Percentiles rank a stretch among this genome's conserved stretches.
These are phyloP conservation scores for Pachysolen tannophilus DNA, from an alignment of 805 yeast species.

Conservation along the genomic window DNA sequence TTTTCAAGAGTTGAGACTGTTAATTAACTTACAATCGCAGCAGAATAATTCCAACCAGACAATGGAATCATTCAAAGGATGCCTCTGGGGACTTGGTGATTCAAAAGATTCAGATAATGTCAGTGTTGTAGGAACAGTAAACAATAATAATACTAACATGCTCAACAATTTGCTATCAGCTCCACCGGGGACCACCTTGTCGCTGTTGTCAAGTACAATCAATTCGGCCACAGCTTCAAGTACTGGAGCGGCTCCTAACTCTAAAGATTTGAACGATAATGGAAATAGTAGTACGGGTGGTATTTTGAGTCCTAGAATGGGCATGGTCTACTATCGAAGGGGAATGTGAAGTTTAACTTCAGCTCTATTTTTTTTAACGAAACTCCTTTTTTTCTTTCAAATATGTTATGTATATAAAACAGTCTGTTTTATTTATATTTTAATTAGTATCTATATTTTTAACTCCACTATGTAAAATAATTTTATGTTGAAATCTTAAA, in stretches of 20 bases:
- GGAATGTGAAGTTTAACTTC: no score
- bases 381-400: no score
- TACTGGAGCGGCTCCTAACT: not conserved
- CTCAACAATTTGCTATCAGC: no score
- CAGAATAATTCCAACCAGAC: not conserved
- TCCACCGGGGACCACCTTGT: not conserved
- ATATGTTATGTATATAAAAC: no score
- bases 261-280: not conserved
- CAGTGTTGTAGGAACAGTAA: no score
- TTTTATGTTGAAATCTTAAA: no score
- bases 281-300: no score
- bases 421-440: no score
- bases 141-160: not conserved
- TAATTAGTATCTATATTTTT: no score
- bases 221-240: not conserved
- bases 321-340: not conserved
- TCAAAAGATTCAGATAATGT: conserved; percentile 1
- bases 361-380: no score
- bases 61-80: conserved; percentile 6
- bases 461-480: no score
- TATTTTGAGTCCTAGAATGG: not conserved
- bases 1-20: conserved; percentile 44
- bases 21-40: conserved; percentile 9
- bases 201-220: not conserved
- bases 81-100: conserved; percentile 7